A percentile compares a stretch with the other conserved stretches of the same genome.
These are phyloP conservation scores for Sporothrix brunneoviolacea DNA, from an alignment of 2,329 filamentous ascomycete genomes.

Conservation along the genomic window DNA sequence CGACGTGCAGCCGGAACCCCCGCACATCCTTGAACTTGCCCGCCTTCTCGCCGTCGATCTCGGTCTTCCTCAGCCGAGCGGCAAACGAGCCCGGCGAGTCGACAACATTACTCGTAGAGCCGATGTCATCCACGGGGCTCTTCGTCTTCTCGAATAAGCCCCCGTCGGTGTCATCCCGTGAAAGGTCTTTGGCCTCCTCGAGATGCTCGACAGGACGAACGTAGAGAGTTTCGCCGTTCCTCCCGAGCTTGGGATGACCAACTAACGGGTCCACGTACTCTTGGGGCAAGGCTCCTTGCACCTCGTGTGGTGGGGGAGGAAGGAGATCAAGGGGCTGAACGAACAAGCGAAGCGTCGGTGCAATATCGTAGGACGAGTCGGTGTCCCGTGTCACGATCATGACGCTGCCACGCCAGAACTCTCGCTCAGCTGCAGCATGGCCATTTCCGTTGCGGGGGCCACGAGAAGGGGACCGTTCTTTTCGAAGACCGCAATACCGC, in stretches of 20 bases:
- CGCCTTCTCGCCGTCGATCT: constrained; percentile 69
- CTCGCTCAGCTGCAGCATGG: constrained; percentile 43
- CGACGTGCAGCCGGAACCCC: constrained; percentile 74
- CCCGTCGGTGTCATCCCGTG: constrained; percentile 68
- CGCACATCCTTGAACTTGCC: constrained; percentile 78
- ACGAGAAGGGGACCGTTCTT: constrained; percentile 44
- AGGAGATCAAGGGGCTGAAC: constrained; percentile 78
- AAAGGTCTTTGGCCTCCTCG: constrained; percentile 71
- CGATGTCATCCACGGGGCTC: constrained; percentile 42
- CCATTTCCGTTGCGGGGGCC: constrained; percentile 29
- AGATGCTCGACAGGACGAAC: constrained; percentile 85
- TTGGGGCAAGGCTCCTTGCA: constrained; percentile 60
- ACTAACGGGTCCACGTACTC: constrained; percentile 87
- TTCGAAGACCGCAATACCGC: constrained; percentile 77
- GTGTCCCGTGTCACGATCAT: constrained; percentile 92
- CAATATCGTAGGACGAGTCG: constrained; percentile 73
- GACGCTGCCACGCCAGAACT: constrained; percentile 87
- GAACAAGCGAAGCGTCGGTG: constrained; percentile 76
- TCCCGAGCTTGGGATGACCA: constrained; percentile 76
- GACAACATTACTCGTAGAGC: constrained; percentile 31
- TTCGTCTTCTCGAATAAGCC: constrained; percentile 71
- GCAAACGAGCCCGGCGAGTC: constrained; percentile 49
- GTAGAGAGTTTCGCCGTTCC: constrained; percentile 79
- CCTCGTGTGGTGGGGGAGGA: constrained; percentile 65
- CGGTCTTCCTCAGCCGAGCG: constrained; percentile 44